phyloP scores from a whole-genome alignment of 1,284 basidiomycete genomes.

The Puccinia brachypodii region DNA sequence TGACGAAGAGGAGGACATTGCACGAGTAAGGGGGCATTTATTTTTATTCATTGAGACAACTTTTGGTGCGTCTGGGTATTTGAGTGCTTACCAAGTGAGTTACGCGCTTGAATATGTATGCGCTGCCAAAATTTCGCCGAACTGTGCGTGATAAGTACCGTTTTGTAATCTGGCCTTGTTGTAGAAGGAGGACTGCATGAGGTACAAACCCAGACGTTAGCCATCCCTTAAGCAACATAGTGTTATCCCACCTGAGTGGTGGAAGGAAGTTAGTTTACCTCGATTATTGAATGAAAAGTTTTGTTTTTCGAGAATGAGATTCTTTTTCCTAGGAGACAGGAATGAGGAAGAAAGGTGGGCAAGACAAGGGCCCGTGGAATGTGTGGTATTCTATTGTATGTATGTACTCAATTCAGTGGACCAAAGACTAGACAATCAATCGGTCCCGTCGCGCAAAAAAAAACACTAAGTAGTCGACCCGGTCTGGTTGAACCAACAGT shows the following conservation, averaged over 20 bases:
- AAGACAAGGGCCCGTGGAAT: not conserved
- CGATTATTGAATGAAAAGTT: not conserved
- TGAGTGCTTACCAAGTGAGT: not conserved
- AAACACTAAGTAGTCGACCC: not conserved
- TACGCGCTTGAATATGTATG: not conserved
- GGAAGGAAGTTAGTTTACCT: not conserved
- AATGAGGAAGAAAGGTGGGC: not conserved
- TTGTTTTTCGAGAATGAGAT: no score
- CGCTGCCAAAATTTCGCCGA: not conserved
- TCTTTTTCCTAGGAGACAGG: not conserved
- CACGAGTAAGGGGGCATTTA: not conserved
- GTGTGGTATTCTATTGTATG: no score
- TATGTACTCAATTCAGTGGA: not conserved
- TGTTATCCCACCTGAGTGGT: not conserved
- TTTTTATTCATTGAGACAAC: not conserved
- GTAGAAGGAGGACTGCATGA: not conserved
- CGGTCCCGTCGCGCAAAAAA: not conserved
- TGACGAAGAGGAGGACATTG: not conserved
- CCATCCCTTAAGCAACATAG: not conserved
- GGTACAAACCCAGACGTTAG: not conserved
- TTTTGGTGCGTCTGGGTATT: not conserved
- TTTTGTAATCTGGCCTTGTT: not conserved
- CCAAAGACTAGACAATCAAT: not conserved
- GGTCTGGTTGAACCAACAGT: not conserved
- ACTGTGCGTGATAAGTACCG: not conserved